Evolutionary conservation across 108 stramenopile genomes (phyloP).

Genomic region (Fistulifera solaris): DNA sequence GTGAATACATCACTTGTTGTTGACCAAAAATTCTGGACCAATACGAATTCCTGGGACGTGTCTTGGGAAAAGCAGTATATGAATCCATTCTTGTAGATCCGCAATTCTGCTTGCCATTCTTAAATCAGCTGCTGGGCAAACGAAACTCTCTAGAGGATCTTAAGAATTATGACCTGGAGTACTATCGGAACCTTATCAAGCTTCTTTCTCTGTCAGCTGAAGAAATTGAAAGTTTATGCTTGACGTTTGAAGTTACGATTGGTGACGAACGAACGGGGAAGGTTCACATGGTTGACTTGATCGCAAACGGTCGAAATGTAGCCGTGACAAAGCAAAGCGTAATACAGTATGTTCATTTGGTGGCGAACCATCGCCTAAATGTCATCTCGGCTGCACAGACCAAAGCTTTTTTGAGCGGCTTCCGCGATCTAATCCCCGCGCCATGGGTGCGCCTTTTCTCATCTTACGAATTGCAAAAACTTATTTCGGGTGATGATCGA

Average conservation of each 20-base stretch:
- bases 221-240: constrained; percentile 62
- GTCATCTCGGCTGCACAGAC: constrained; percentile 69
- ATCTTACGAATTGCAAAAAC: constrained; percentile 90
- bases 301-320: constrained; percentile 71
- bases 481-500: constrained; percentile 92
- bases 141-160: constrained; percentile 90
- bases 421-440: constrained; percentile 91
- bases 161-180: constrained; percentile 85
- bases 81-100: constrained; percentile 86
- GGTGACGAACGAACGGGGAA: constrained; percentile 3
- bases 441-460: constrained; percentile 91
- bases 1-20: constrained; percentile 44
- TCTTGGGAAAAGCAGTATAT: constrained; percentile 95
- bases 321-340: constrained; percentile 85
- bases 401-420: constrained; percentile 89
- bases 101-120: constrained; percentile 82
- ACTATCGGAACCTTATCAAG: constrained; percentile 78
- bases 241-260: constrained; percentile 75
- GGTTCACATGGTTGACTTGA: constrained; percentile 40
- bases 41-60: constrained; percentile 89
- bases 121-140: constrained; percentile 83
- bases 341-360: constrained; percentile 84
- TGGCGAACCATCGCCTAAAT: constrained; percentile 91
- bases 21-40: constrained; percentile 32
- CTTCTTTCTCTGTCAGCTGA: constrained; percentile 51